Evolutionary conservation across 75 land plant species (phyloP), one percentile per base, ranked within the genome.

Genomic region (Sequoia sempervirens): DNA sequence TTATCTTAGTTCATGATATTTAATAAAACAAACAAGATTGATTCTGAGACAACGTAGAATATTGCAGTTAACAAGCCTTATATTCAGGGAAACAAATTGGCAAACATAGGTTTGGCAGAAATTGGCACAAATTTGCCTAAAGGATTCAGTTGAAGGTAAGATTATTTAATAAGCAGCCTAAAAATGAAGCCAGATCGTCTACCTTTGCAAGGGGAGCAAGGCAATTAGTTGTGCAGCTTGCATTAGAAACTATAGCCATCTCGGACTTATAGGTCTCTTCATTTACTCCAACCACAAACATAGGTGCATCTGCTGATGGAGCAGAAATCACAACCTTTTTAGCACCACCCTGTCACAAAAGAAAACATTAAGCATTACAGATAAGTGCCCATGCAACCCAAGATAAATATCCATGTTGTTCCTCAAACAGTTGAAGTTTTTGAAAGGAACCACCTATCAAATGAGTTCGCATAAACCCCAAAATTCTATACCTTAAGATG

Each of bases 121-220:
- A 43, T 41, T 50, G 15, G 64, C 9, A 11, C 13, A 23, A 8
- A 81, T 32, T 81, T 17, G 15, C 30, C 43, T 3, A 81, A 15
- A 1, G 53, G n/a, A 17, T 46, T 41, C 46, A 30, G 38, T 30
- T 6, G 37, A 83, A 36, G 5, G 15, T 70, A 2, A 36, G 10
- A 36, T 36, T 18, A 38, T 18, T 69, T 78, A 45, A 28, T 18
- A 38, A 45, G 36, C 7, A 30, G 0, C n/a, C 26, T 61, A 61
- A 83, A 38, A 40, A 38, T 26, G 40, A 34, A n/a, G 32, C 4
- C 6, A 38, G 50, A 12, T 28, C 37, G 32, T 82, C 69, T 41
- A 96, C 99, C 96, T 97, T 96, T 2, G 99, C 99, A 40, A 97
- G 90, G 74, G 99, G 99, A 79, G 99, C 99, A 88, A 97, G 97